phyloP scores from a whole-genome alignment of 148 eudicot species.

The Camellia granthamiana region DNA sequence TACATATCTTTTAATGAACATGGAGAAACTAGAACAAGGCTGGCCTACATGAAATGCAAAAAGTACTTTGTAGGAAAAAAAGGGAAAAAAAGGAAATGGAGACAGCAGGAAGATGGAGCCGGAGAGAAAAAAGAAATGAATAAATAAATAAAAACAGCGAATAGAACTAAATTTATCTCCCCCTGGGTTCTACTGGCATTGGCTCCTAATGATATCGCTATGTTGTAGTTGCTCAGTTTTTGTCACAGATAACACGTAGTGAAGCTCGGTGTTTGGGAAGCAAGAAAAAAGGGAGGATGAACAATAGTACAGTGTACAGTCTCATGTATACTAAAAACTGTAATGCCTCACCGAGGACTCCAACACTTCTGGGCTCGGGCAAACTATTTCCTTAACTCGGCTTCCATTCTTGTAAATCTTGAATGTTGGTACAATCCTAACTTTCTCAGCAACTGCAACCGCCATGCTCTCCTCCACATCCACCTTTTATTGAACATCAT shows the following conservation, averaged over 20 bases:
- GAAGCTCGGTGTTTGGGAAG: constrained; percentile 16
- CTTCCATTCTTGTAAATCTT: constrained; percentile 81
- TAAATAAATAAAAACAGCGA: constrained; percentile 42
- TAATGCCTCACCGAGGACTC: constrained; percentile 96
- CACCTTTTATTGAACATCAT: constrained; percentile 41
- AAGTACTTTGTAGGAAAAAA: not conserved
- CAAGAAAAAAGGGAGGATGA: constrained; percentile 18
- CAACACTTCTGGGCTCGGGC: constrained; percentile 65
- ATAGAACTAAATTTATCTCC: constrained; percentile 35
- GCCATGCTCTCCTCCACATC: constrained; percentile 60
- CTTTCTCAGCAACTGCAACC: constrained; percentile 60
- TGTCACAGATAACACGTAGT: constrained; percentile 13
- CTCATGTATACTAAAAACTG: constrained; percentile 35
- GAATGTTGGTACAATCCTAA: constrained; percentile 69
- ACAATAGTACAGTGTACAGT: constrained; percentile 6
- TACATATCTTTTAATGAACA: not conserved
- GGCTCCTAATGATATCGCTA: constrained; percentile 39
- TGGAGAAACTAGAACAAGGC: constrained; percentile 4
- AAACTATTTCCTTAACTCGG: constrained; percentile 73
- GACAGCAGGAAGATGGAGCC: constrained; percentile 25
- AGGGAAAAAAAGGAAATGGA: not conserved
- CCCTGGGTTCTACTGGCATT: constrained; percentile 30
- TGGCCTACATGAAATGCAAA: not conserved
- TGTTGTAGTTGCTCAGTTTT: constrained; percentile 26
- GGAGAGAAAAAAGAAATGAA: constrained; percentile 44